Conservation (phyloP, 352 stramenopile species). For the Pythium biforme region DNA sequence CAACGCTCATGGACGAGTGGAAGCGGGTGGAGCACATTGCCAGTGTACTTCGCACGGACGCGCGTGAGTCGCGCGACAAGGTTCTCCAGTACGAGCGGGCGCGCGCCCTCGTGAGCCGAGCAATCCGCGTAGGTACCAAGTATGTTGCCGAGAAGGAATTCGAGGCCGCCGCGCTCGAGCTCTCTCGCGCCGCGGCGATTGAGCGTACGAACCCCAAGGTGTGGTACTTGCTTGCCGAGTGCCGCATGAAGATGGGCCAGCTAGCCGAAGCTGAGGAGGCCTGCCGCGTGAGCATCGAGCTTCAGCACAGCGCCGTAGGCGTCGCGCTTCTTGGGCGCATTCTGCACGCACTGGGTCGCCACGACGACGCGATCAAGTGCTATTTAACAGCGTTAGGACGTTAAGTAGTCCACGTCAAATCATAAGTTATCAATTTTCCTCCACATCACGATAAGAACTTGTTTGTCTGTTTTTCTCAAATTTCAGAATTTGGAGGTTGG, state of each 20-base stretch:
- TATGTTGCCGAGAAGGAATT: conserved; percentile 21
- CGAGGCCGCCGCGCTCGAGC: conserved; percentile 27
- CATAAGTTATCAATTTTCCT: conserved; percentile 24
- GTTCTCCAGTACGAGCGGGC: conserved; percentile 27
- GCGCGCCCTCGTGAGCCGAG: conserved; percentile 18
- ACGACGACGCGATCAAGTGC: conserved; percentile 30
- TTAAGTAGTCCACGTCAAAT: conserved; percentile 3
- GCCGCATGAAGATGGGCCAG: conserved; percentile 26
- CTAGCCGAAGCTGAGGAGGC: conserved; percentile 27
- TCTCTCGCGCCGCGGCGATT: conserved; percentile 25
- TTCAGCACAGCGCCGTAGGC: conserved; percentile 25
- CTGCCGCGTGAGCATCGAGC: conserved; percentile 28
- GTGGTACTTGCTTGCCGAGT: conserved; percentile 31
- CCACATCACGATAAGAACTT: conserved; percentile 15
- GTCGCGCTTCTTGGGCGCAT: conserved; percentile 25
- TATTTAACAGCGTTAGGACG: conserved; percentile 33
- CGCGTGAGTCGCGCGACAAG: conserved; percentile 21
- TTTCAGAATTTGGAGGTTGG: neutral
- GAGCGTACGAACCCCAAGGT: conserved; percentile 32
- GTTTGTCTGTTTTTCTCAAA: conserved; percentile 10
- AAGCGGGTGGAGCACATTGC: conserved; percentile 22
- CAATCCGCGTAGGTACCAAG: conserved; percentile 22
- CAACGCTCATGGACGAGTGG: conserved; percentile 27
- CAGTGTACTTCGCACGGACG: conserved; percentile 9
- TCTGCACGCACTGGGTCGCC: conserved; percentile 21